Base-by-base conservation (phyloP, 352 stramenopile genomes). In the Globisporangium camurandrum region DNA sequence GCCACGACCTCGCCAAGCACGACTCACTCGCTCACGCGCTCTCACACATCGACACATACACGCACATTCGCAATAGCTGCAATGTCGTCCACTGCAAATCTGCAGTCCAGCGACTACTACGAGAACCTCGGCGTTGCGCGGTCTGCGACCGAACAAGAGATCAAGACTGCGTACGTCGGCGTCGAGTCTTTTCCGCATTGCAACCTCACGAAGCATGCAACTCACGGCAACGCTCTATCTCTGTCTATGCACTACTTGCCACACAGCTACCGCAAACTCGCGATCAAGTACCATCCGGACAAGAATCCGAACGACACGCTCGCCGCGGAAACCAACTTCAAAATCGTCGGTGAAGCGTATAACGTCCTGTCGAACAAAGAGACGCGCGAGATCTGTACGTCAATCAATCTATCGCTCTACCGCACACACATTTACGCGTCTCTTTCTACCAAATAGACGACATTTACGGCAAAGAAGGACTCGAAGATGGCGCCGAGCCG, bases 291-390 rank as follows among this genome's bases (percentile, higher is more conserved):
- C 66, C 88, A 97, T 54, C 88, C 88, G 16, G 88, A 97, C 70
- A 96, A 96, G 71, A 96, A 97, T 60, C 80, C 77, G 31, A 59
- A 70, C 14, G 82, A 91, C 51, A 89, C 90, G 59, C 54, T 87
- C 43, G 61, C 83, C 36, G 84, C 89, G 20, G 86, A 94, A 56
- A 75, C 91, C 44, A 96, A 96, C 65, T 98, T 98, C 59, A 97
- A 97, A 66, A 84, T 96, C 55, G 88, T 98, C 38, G 88, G 76
- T 54, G 85, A 96, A 61, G 92, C 92, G 16, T 98, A 97, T 69
- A 95, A 96, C 48, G 84, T 97, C 46, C 77, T 98, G 17, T 96
- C 87, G 22, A 86, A 97, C 59, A 75, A 84, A 30, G 75, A 97
- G 45, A 96, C 82, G 48, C 67, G 89, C 50, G 64, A 93, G 51